Conservation (phyloP, 2,329 filamentous ascomycete species). For the Aspergillus glaucus region DNA sequence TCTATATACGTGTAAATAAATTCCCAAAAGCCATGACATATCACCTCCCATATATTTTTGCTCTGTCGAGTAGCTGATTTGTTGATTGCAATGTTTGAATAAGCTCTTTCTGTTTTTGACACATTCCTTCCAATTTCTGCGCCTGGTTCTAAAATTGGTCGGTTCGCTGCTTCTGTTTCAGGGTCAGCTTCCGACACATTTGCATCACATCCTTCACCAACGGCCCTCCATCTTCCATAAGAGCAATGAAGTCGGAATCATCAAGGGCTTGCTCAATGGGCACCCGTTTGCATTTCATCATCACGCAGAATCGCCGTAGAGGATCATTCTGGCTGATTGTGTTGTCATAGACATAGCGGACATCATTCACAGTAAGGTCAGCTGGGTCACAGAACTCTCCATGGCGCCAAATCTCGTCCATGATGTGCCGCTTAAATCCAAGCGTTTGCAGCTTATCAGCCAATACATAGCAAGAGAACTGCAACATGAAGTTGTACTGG, state of each 20-base stretch:
- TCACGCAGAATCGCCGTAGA: not conserved
- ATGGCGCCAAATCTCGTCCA: constrained; percentile 2
- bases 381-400: constrained; percentile 1
- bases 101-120: no score
- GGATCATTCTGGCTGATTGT: not conserved
- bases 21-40: no score
- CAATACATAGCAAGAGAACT: constrained; percentile 1
- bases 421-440: constrained; percentile 1
- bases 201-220: not conserved
- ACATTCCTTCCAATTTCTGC: no score
- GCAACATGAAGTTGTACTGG: constrained; percentile 1
- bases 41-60: no score
- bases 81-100: no score
- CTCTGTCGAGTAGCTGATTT: no score
- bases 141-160: no score
- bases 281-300: not conserved
- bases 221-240: not conserved
- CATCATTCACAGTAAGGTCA: not conserved
- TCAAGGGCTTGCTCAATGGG: not conserved
- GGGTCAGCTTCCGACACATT: not conserved
- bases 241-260: not conserved
- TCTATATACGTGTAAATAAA: no score
- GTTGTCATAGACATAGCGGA: not conserved
- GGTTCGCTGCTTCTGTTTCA: not conserved
- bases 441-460: constrained; percentile 4